Base-by-base conservation (phyloP, 306 rosid species). In the Senna tora region DNA sequence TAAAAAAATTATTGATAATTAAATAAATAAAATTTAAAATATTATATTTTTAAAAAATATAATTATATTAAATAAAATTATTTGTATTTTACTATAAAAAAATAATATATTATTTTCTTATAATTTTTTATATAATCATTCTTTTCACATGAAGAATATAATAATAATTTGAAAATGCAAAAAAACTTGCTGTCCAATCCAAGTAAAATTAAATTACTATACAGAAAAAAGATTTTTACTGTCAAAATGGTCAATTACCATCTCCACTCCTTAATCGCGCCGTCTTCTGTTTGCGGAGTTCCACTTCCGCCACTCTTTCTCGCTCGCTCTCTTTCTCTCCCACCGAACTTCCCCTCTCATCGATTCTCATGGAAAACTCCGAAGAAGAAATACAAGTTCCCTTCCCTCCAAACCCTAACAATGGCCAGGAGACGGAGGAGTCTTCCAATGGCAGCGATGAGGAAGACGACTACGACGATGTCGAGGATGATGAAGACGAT, bases 361-460 rank as follows among this genome's bases (percentile, higher is more conserved):
- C 61, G 49, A 14, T 25, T 9, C 42, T 67, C 8, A 89, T 91
- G 99, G 88, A 79, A 43, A 73, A 56, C 72, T 50, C 75, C 0
- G 87, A 78, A 50, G 81, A 77, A 74, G 76, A 34, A 52, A 75
- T 57, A 17, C 79, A 67, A 63, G n/a, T 53, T 56, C 65, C 84
- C 11, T 49, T 54, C 33, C 55, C 62, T 66, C 80, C 60, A 10
- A 84, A 73, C 80, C 80, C 88, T 71, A 82, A 12, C 39, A 19
- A 62, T 60, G 69, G 59, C 71, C 6, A 17, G 42, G 78, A 42
- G 52, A 64, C 65, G 59, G 56, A 77, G 45, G 71, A 62, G 5
- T 68, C 89, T 62, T 69, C 78, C 62, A 73, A 73, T 54, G 79
- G 17, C 59, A 74, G 81, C 64, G 33, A 52, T 17, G 83, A 50